Percentiles rank a stretch among this genome's conserved stretches.
Conservation (phyloP, 225 moss, liverwort and hornwort genomes). For the Marchantia paleacea region DNA sequence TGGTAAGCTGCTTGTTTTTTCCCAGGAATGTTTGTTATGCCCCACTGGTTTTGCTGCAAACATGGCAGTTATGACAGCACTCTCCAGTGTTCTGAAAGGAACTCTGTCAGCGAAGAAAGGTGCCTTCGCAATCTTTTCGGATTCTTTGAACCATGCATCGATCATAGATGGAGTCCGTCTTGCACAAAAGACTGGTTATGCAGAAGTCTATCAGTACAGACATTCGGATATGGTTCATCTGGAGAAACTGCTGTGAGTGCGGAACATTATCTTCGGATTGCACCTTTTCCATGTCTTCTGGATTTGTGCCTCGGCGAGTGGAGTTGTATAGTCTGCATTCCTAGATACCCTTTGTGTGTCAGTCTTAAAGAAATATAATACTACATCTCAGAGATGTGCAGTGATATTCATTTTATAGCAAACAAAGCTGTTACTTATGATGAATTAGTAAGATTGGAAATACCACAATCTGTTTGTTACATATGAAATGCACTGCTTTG, state of each 20-base stretch:
- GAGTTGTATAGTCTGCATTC: too few relatives aligned
- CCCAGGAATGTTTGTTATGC: conserved; percentile 91
- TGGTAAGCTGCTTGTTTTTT: conserved; percentile 5
- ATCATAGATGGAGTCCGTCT: conserved; percentile 95
- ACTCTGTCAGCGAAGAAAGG: conserved; percentile 31
- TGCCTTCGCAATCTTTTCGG: conserved; percentile 79
- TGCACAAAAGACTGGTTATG: conserved; percentile 76
- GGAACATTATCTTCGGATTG: not conserved
- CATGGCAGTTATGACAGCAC: conserved; percentile 95
- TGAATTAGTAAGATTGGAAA: too few relatives aligned
- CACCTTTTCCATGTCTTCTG: not conserved
- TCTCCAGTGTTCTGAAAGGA: conserved; percentile 59
- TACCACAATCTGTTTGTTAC: too few relatives aligned
- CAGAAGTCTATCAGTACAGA: conserved; percentile 68
- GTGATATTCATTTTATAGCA: too few relatives aligned
- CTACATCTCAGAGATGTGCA: too few relatives aligned
- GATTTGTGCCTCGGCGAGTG: not conserved
- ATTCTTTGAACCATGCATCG: conserved; percentile 93
- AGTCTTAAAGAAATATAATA: too few relatives aligned
- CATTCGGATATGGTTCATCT: conserved; percentile 89
- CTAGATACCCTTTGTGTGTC: too few relatives aligned
- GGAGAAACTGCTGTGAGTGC: conserved; percentile 75
- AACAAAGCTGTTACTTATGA: too few relatives aligned
- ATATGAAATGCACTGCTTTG: not conserved
- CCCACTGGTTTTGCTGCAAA: conserved; percentile 97